These are phyloP conservation scores for Pseudevernia furfuracea DNA, from an alignment of 495 filamentous ascomycete species.

Conservation along the genomic window DNA sequence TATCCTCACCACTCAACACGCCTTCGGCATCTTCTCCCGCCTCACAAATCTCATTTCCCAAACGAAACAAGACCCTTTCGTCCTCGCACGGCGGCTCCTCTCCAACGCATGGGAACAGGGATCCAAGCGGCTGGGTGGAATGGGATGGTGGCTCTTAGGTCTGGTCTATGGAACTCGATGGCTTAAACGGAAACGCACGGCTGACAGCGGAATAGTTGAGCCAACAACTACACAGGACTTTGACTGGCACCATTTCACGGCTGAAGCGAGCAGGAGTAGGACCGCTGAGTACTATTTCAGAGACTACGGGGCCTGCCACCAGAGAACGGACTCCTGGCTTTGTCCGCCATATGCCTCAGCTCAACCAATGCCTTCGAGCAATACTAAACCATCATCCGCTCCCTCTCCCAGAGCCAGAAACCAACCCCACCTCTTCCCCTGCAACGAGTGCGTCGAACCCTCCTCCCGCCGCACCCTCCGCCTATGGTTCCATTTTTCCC, in stretches of 20 bases:
- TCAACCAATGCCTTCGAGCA: background rate
- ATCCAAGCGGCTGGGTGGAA: slow-evolving; percentile 19
- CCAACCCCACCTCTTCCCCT: slow-evolving; percentile 23
- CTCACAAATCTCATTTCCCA: slow-evolving; percentile 19
- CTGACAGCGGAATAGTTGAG: slow-evolving; percentile 22
- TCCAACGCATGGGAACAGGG: slow-evolving; percentile 27
- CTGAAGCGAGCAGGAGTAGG: slow-evolving; percentile 13
- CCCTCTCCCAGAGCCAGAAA: background rate
- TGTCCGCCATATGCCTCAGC: background rate
- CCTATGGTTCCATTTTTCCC: slow-evolving; percentile 32
- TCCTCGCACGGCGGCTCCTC: slow-evolving; percentile 28
- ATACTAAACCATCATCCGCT: background rate
- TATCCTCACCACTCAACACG: slow-evolving; percentile 2
- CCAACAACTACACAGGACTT: slow-evolving; percentile 9
- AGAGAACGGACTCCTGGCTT: slow-evolving; percentile 4
- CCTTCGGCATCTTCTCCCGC: slow-evolving; percentile 21
- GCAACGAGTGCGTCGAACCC: slow-evolving; percentile 23
- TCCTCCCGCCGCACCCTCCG: slow-evolving; percentile 25
- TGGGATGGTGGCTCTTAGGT: slow-evolving; percentile 30
- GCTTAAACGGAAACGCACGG: slow-evolving; percentile 16
- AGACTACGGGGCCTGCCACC: background rate
- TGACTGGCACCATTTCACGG: slow-evolving; percentile 20
- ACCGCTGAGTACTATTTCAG: slow-evolving; percentile 12
- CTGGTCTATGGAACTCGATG: slow-evolving; percentile 23
- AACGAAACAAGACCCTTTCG: slow-evolving; percentile 22